Evolutionary conservation across 2,329 filamentous ascomycete genomes (phyloP), one percentile per base, ranked within the genome.

Genomic region (Tolypocladium endophyticum): DNA sequence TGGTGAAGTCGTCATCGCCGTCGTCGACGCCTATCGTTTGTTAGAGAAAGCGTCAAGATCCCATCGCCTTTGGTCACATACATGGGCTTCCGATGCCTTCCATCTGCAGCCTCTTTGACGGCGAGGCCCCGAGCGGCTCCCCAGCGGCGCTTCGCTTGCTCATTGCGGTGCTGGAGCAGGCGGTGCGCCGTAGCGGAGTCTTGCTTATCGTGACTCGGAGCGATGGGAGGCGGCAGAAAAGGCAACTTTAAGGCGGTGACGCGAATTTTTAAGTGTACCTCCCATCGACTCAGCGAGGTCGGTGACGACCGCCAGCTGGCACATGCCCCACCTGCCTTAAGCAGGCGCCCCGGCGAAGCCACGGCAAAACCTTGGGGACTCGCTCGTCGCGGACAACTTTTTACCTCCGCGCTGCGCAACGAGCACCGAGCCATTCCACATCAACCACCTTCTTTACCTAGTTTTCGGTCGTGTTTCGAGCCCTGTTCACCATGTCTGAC

Each of bases 401-500:
- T 57, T 52, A 35, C 30, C 25, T 33, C 36, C 4, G 8, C 23
- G 16, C 53, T 30, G 45, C 41, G 33, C 55, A 33, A 55, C 23
- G 25, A 59, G 20, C 25, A 16, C 7, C 18, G 14, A 52, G 50
- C 50, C 30, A 23, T 36, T 14, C 18, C 35, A 53, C 30, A 25
- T 1, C 47, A 54, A 7, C 9, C 30, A 20, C 50, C 6, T 3
- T 20, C 30, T 2, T 5, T 23, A 20, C 30, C 1, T 35, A 20
- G 28, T 30, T 53, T 35, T 14, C 18, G 8, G 50, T 53, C 50
- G 9, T 18, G 7, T n/a, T 35, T n/a, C 18, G 28, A 35, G 50
- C 2, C 30, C 23, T 55, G 56, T 20, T 50, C 60, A 75, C 60
- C 25, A 90, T 91, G 88, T 91, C 87, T 74, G 87, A 90, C 76